Percentiles rank a stretch among this genome's conserved stretches.
Conservation (phyloP, 164 flowering plant genomes). For the Piper betle region DNA sequence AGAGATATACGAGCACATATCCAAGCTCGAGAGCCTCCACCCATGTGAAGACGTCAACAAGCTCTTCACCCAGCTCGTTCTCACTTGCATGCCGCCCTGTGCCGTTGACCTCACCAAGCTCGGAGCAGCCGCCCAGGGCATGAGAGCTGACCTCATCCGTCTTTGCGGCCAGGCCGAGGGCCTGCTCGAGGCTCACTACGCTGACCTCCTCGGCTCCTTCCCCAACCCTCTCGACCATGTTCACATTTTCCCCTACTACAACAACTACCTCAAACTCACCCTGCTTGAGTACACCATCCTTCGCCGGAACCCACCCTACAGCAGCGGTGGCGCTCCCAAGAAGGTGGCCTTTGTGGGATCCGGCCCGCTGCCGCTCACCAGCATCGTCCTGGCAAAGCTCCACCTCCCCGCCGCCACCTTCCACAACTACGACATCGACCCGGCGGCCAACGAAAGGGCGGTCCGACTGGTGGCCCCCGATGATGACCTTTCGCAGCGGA, state of each 20-base stretch:
- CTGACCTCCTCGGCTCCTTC: constrained; percentile 40
- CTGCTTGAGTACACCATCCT: constrained; percentile 51
- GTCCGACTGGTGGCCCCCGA: constrained; percentile 31
- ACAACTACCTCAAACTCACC: constrained; percentile 71
- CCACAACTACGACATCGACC: constrained; percentile 80
- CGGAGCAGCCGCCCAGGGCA: constrained; percentile 31
- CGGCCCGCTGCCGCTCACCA: constrained; percentile 89
- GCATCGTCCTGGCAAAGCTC: constrained; percentile 56
- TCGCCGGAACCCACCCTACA: constrained; percentile 10
- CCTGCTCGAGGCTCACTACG: constrained; percentile 63
- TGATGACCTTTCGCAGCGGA: constrained; percentile 55
- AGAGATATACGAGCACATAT: constrained; percentile 55
- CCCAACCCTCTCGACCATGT: constrained; percentile 63
- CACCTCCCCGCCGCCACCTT: constrained; percentile 49
- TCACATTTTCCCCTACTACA: constrained; percentile 62
- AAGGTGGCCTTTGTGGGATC: constrained; percentile 82
- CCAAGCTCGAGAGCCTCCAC: constrained; percentile 52
- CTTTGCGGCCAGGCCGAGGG: constrained; percentile 87
- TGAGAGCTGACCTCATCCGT: constrained; percentile 46
- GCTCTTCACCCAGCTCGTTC: constrained; percentile 73
- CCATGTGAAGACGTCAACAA: constrained; percentile 78
- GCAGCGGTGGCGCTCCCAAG: constrained; percentile 21
- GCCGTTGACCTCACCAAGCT: constrained; percentile 60
- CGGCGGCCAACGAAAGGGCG: constrained; percentile 59
- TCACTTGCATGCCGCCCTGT: constrained; percentile 62